phyloP scores from a whole-genome alignment of 495 filamentous ascomycete genomes.

The Cudoniella acicularis region DNA sequence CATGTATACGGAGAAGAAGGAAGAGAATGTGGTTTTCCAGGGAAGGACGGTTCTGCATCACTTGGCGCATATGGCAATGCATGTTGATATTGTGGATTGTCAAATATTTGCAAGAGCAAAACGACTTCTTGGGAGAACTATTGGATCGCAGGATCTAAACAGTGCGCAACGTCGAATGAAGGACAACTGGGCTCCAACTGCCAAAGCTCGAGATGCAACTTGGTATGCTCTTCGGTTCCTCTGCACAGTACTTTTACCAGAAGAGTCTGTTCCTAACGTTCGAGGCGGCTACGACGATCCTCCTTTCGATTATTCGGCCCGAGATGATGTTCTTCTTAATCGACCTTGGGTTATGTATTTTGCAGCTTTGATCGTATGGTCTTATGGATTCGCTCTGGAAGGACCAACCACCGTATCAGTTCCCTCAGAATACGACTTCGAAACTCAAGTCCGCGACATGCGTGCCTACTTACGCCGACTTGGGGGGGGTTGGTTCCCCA shows the following conservation, averaged over 20 bases:
- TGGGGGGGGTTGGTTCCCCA: slow-evolving; percentile 70
- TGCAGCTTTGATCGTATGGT: slow-evolving; percentile 89
- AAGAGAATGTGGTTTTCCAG: slow-evolving; percentile 80
- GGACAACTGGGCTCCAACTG: slow-evolving; percentile 85
- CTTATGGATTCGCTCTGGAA: slow-evolving; percentile 88
- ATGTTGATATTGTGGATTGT: slow-evolving; percentile 95
- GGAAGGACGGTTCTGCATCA: slow-evolving; percentile 86
- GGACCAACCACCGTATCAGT: slow-evolving; percentile 59
- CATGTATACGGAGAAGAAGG: slow-evolving; percentile 42
- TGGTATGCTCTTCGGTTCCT: slow-evolving; percentile 93
- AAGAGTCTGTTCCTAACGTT: slow-evolving; percentile 28
- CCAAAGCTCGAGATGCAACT: slow-evolving; percentile 85
- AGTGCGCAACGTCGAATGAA: slow-evolving; percentile 83
- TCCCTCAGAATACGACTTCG: slow-evolving; percentile 48
- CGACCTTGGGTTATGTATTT: slow-evolving; percentile 98
- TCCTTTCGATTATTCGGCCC: slow-evolving; percentile 62
- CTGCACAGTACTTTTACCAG: slow-evolving; percentile 67
- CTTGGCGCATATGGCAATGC: slow-evolving; percentile 95
- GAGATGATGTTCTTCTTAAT: slow-evolving; percentile 87
- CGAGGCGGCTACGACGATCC: slow-evolving; percentile 13
- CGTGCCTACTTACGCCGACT: slow-evolving; percentile 68
- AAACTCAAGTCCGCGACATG: slow-evolving; percentile 76
- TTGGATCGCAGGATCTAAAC: slow-evolving; percentile 75
- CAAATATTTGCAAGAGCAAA: slow-evolving; percentile 91
- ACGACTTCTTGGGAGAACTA: slow-evolving; percentile 78